These are phyloP conservation scores for Dothidotthia symphoricarpi DNA, from an alignment of 2,329 filamentous ascomycete species.

Conservation along the genomic window DNA sequence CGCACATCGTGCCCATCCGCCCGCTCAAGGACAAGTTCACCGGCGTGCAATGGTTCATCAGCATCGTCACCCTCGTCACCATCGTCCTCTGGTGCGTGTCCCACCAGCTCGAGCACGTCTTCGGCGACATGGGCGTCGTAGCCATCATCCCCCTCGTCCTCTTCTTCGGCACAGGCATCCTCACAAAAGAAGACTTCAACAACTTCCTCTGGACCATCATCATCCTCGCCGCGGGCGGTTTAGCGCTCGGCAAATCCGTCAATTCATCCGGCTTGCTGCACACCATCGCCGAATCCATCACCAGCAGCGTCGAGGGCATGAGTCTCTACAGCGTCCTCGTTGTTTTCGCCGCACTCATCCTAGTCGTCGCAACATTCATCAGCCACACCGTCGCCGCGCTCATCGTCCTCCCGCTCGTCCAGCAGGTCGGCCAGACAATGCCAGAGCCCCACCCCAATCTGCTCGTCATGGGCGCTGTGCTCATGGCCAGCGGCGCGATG, in stretches of 20 bases:
- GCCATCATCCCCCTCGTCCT: constrained; percentile 93
- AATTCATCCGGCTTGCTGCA: constrained; percentile 89
- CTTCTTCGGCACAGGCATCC: constrained; percentile 93
- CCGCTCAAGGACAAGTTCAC: constrained; percentile 86
- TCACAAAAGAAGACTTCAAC: constrained; percentile 99
- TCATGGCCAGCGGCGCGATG: constrained; percentile 99
- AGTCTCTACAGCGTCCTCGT: constrained; percentile 83
- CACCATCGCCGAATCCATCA: constrained; percentile 79
- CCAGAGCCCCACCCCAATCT: constrained; percentile 86
- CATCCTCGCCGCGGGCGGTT: constrained; percentile 89
- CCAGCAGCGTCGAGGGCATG: constrained; percentile 69
- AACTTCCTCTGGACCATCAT: constrained; percentile 99
- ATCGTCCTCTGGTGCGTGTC: constrained; percentile 91
- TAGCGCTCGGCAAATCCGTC: constrained; percentile 90
- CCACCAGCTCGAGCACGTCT: constrained; percentile 80
- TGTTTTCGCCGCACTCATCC: constrained; percentile 78
- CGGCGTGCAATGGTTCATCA: constrained; percentile 90
- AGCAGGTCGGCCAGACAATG: constrained; percentile 81
- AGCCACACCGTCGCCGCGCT: constrained; percentile 94
- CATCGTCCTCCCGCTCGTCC: constrained; percentile 88
- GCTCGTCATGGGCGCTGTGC: constrained; percentile 87
- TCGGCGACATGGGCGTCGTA: constrained; percentile 98
- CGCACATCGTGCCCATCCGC: constrained; percentile 86
- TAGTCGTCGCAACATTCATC: constrained; percentile 96
- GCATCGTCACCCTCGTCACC: constrained; percentile 74